Conservation (phyloP, 169 alveolate genomes). For the Babesia sp. region DNA sequence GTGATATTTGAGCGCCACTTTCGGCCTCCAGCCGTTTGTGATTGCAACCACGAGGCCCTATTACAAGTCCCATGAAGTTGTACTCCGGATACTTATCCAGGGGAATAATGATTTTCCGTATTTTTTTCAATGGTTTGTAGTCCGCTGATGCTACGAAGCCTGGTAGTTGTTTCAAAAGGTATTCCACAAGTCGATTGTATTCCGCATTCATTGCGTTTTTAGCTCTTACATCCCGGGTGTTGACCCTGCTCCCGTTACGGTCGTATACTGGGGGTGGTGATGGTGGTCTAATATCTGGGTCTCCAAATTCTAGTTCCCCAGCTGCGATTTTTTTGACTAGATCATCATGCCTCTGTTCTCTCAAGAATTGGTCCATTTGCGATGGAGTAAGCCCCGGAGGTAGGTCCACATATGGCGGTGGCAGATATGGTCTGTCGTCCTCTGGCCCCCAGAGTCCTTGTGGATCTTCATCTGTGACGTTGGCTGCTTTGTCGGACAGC, state of each 20-base stretch:
- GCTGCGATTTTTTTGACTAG: conserved; percentile 80
- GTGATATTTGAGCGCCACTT: conserved; percentile 87
- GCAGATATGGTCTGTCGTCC: conserved; percentile 82
- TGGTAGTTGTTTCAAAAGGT: conserved; percentile 80
- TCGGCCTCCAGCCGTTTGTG: conserved; percentile 90
- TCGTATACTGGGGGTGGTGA: conserved; percentile 91
- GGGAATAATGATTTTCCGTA: conserved; percentile 84
- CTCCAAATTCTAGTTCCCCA: conserved; percentile 86
- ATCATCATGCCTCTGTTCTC: conserved; percentile 90
- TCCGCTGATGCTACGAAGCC: conserved; percentile 89
- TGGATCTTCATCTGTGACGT: conserved; percentile 42
- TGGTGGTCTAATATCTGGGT: conserved; percentile 89
- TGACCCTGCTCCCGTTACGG: conserved; percentile 84
- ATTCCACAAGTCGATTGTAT: conserved; percentile 84
- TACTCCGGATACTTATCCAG: conserved; percentile 89
- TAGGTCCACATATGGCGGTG: conserved; percentile 88
- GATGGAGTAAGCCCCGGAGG: conserved; percentile 87
- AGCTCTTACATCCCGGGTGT: conserved; percentile 88
- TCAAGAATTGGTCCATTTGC: conserved; percentile 85
- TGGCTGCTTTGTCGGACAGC: conserved; percentile 64
- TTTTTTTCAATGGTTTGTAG: conserved; percentile 85
- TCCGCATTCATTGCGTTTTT: conserved; percentile 86
- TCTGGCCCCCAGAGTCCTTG: conserved; percentile 74
- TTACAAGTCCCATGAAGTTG: conserved; percentile 91
- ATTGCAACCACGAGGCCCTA: conserved; percentile 94